Percentiles rank a stretch among this genome's conserved stretches.
Evolutionary conservation across 306 rosid genomes (phyloP).

Genomic region (Hylodesmum podocarpum): DNA sequence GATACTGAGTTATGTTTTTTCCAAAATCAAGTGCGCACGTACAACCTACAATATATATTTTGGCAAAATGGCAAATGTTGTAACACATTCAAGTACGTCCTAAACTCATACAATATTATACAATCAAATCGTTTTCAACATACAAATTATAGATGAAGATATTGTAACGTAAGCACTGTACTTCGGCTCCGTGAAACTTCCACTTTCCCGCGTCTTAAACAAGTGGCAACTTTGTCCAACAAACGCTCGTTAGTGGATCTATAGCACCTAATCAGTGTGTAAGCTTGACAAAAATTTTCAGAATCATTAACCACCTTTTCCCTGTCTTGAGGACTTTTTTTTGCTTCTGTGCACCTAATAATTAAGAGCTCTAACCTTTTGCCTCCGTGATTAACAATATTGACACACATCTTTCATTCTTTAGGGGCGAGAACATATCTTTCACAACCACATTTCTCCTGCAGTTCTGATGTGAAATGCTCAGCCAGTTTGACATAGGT

Average conservation of each 20-base stretch:
- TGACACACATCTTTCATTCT: conserved; percentile 4
- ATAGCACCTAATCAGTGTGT: conserved; percentile 3
- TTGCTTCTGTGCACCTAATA: not conserved
- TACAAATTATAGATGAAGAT: conserved; percentile 19
- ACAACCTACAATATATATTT: not conserved
- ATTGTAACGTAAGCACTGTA: not conserved
- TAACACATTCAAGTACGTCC: conserved; percentile 8
- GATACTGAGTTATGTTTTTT: not conserved
- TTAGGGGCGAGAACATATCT: not conserved
- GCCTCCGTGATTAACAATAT: conserved; percentile 1
- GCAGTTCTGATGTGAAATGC: not conserved
- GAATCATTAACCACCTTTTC: not conserved
- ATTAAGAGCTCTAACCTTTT: not conserved
- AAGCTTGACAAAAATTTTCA: not conserved
- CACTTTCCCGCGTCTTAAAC: not conserved
- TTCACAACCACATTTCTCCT: conserved; percentile 21
- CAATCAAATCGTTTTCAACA: not conserved
- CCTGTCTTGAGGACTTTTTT: not conserved
- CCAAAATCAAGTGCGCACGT: not conserved
- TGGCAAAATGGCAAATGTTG: not conserved
- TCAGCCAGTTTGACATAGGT: conserved; percentile 16
- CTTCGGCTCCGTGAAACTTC: conserved; percentile 10
- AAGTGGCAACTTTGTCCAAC: not conserved
- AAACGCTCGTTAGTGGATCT: not conserved
- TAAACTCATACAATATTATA: not conserved